Percentiles rank a stretch among this genome's conserved stretches.
Conservation (phyloP, 1,139 yeast species). For the Pichia sp. region DNA sequence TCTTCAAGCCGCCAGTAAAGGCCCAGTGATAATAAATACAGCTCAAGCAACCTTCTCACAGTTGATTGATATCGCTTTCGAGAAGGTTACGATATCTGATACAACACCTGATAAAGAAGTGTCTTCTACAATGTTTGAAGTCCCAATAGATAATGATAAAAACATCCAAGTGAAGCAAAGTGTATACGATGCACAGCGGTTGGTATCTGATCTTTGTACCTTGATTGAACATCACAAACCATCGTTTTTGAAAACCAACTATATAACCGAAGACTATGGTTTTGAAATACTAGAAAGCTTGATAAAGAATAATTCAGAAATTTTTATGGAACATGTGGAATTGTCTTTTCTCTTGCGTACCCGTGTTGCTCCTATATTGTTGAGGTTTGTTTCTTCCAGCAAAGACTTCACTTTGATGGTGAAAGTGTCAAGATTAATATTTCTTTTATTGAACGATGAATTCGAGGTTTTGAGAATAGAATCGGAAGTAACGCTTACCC, state of each 20-base stretch:
- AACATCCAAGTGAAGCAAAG: conserved; percentile 43
- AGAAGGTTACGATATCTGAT: conserved; percentile 39
- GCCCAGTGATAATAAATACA: conserved; percentile 79
- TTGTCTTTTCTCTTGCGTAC: conserved; percentile 61
- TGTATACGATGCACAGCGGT: conserved; percentile 64
- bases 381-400: conserved; percentile 60
- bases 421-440: conserved; percentile 68
- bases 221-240: conserved; percentile 60
- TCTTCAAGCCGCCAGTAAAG: conserved; percentile 63
- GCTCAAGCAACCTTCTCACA: conserved; percentile 93
- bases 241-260: conserved; percentile 45
- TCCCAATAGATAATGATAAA: conserved; percentile 43
- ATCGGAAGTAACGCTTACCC: conserved; percentile 72
- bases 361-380: conserved; percentile 67
- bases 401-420: conserved; percentile 64
- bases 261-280: conserved; percentile 63
- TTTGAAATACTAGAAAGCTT: conserved; percentile 77
- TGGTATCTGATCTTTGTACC: conserved; percentile 68
- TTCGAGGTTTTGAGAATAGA: conserved; percentile 63
- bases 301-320: conserved; percentile 46
- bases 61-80: conserved; percentile 70
- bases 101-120: conserved; percentile 21
- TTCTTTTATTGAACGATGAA: conserved; percentile 57
- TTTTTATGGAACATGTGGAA: conserved; percentile 58
- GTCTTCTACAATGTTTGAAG: conserved; percentile 14